Conservation (phyloP, 2,329 filamentous ascomycete genomes). For the Penicillium sp. region DNA sequence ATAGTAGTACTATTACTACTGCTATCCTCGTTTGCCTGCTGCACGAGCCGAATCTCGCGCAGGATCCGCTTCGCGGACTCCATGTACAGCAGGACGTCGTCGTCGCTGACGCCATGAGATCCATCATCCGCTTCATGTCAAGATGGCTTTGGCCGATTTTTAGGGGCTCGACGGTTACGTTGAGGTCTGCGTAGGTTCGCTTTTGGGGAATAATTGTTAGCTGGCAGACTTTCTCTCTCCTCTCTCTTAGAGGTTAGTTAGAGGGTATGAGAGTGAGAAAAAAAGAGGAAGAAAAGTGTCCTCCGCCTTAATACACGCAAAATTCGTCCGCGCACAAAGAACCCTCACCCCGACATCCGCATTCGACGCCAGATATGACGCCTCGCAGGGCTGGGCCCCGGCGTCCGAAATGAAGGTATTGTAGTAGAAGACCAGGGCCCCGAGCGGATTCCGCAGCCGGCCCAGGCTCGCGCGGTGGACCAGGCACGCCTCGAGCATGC, state of each 20-base stretch:
- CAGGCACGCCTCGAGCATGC: conserved; percentile 61
- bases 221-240: too few species aligned
- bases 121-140: conserved; percentile 63
- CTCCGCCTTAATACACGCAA: conserved; percentile 27
- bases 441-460: conserved; percentile 42
- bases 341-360: conserved; percentile 55
- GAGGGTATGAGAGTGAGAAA: too few species aligned
- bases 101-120: conserved; percentile 62
- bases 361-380: conserved; percentile 58
- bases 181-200: conserved; percentile 48
- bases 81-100: conserved; percentile 60
- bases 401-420: conserved; percentile 59
- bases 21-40: conserved; percentile 44
- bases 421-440: conserved; percentile 69
- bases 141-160: conserved; percentile 58
- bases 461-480: conserved; percentile 50
- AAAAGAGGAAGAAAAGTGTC: too few species aligned
- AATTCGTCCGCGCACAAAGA: conserved; percentile 61
- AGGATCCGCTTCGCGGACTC: conserved; percentile 62
- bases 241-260: too few species aligned
- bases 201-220: too few species aligned
- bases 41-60: conserved; percentile 53
- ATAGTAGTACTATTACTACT: too few species aligned
- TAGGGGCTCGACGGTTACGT: conserved; percentile 57
- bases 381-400: conserved; percentile 62